Percentiles rank a stretch among this genome's conserved stretches.
Evolutionary conservation across 441 rosid genomes (phyloP).

Genomic region (Populus hybrid): DNA sequence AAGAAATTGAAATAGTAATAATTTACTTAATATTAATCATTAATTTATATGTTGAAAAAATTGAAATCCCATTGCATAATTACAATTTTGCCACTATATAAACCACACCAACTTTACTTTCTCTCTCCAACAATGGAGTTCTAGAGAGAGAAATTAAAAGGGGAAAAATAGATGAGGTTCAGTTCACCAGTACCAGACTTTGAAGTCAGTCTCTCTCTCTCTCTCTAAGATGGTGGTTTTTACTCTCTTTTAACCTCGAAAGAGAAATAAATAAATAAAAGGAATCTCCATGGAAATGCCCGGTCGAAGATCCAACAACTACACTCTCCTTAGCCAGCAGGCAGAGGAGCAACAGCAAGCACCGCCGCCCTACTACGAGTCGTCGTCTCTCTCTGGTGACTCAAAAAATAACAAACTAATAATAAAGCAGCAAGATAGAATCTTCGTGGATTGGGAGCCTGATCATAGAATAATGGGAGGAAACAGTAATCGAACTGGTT

Average conservation of each 20-base stretch:
- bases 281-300: constrained; percentile 73
- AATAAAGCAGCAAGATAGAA: constrained; percentile 20
- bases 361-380: constrained; percentile 48
- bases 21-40: not conserved
- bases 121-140: constrained; percentile 34
- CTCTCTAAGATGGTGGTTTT: constrained; percentile 42
- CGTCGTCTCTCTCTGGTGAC: constrained; percentile 55
- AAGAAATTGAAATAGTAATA: not conserved
- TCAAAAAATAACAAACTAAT: constrained; percentile 31
- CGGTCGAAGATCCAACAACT: constrained; percentile 69
- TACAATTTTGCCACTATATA: constrained; percentile 35
- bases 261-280: not conserved
- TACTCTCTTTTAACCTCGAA: constrained; percentile 32
- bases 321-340: constrained; percentile 72
- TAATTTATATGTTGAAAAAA: not conserved
- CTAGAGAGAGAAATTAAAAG: constrained; percentile 39
- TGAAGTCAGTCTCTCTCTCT: not conserved
- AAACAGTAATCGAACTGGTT: constrained; percentile 39
- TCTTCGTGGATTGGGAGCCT: constrained; percentile 30
- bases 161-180: constrained; percentile 17
- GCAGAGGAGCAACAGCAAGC: constrained; percentile 59
- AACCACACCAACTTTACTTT: constrained; percentile 21
- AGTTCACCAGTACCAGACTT: constrained; percentile 19
- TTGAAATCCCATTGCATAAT: constrained; percentile 17
- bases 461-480: constrained; percentile 39